phyloP scores from a whole-genome alignment of 805 yeast species.

The Kodamaea laetipori region DNA sequence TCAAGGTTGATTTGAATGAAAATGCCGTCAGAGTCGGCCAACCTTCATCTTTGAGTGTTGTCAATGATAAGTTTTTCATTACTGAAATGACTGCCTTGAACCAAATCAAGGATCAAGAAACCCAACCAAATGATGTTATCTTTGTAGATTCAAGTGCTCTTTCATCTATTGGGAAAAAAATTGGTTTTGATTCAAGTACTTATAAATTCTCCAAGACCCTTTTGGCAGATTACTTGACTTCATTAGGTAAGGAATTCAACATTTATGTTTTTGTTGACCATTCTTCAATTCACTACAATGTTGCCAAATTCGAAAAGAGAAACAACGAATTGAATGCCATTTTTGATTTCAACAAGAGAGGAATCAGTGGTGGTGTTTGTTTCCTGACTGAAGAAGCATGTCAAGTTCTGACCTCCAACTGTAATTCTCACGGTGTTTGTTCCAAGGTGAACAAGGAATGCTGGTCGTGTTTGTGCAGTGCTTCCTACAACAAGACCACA shows the following conservation, averaged over 20 bases:
- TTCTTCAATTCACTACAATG: constrained; percentile 4
- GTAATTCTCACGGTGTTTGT: constrained; percentile 59
- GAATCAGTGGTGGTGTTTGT: constrained; percentile 25
- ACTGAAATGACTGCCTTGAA: constrained; percentile 41
- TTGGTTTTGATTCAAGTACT: constrained; percentile 45
- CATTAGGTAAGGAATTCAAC: constrained; percentile 21
- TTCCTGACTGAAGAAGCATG: constrained; percentile 51
- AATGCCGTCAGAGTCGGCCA: constrained; percentile 3
- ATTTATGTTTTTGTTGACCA: constrained; percentile 20
- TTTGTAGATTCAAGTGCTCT: constrained; percentile 47
- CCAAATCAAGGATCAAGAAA: constrained; percentile 6
- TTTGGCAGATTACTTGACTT: constrained; percentile 24
- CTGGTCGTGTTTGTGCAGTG: constrained; percentile 54
- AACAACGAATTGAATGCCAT: constrained; percentile 20
- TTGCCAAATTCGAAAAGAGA: constrained; percentile 20
- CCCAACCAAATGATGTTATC: constrained; percentile 23
- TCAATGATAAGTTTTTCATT: constrained; percentile 50
- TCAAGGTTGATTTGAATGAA: constrained; percentile 21
- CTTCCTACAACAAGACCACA: constrained; percentile 43
- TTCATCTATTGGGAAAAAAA: constrained; percentile 41
- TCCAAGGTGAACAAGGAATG: constrained; percentile 37
- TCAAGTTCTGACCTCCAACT: constrained; percentile 46
- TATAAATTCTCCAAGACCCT: constrained; percentile 41
- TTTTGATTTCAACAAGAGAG: constrained; percentile 14
- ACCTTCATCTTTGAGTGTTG: constrained; percentile 17